A percentile compares a stretch with the other conserved stretches of the same genome.
Conservation (phyloP, 371 early-diverging fungal species). For the Massospora cicadina region DNA sequence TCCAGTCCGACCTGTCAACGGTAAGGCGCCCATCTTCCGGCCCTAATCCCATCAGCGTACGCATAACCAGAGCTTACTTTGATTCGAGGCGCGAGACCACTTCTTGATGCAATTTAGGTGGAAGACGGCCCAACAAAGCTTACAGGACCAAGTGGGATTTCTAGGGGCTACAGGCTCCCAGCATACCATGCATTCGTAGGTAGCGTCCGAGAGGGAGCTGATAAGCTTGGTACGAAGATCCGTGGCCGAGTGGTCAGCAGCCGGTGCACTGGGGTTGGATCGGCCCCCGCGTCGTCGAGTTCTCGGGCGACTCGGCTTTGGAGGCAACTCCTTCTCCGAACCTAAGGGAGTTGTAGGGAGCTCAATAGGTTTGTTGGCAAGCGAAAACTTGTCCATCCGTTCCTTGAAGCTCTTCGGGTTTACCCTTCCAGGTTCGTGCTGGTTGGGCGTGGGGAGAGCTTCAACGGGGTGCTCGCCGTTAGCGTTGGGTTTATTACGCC, state of each 20-base stretch:
- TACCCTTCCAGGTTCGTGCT: too few relatives aligned
- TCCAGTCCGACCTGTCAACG: constrained; percentile 30
- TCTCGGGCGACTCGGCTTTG: neutral
- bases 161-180: constrained; percentile 55
- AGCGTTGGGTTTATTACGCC: too few relatives aligned
- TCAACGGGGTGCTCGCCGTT: too few relatives aligned
- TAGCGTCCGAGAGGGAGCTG: constrained; percentile 34
- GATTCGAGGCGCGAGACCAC: constrained; percentile 39
- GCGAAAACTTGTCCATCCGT: neutral
- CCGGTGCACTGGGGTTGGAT: too few relatives aligned
- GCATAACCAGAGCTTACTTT: constrained; percentile 25
- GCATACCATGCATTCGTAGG: constrained; percentile 91
- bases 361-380: neutral
- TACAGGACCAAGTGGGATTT: constrained; percentile 66
- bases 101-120: constrained; percentile 60
- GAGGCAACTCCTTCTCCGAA: neutral
- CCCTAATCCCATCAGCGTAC: constrained; percentile 14
- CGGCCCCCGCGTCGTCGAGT: too few relatives aligned
- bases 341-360: neutral
- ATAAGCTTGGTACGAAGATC: constrained; percentile 40
- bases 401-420: neutral
- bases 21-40: constrained; percentile 13
- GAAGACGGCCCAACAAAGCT: constrained; percentile 75
- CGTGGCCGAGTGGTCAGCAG: constrained; percentile 1
- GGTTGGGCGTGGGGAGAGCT: too few relatives aligned